These are phyloP conservation scores for Phytomonas serpens DNA, from an alignment of 208 protist genomes.

Conservation along the genomic window DNA sequence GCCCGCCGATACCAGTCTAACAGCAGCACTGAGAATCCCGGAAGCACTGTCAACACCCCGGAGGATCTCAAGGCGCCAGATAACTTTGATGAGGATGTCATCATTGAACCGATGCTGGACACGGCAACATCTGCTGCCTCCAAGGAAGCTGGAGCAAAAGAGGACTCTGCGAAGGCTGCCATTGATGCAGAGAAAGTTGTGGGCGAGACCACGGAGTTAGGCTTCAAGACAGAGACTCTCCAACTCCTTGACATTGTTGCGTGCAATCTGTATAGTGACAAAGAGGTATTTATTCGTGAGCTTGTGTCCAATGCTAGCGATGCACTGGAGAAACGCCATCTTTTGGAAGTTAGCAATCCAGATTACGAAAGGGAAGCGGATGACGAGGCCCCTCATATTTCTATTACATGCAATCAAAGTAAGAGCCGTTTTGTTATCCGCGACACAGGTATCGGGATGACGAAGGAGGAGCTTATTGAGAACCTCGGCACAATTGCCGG, in stretches of 20 bases:
- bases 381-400: constrained; percentile 77
- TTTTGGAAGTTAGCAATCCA: constrained; percentile 80
- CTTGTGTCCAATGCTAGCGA: constrained; percentile 97
- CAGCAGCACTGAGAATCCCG: constrained; percentile 15
- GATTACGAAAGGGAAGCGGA: constrained; percentile 67
- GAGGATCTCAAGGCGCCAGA: constrained; percentile 7
- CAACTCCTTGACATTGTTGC: constrained; percentile 98
- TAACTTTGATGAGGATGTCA: constrained; percentile 79
- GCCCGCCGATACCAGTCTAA: neutral
- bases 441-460: constrained; percentile 97
- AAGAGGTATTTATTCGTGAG: constrained; percentile 98
- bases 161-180: constrained; percentile 14
- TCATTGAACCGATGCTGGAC: constrained; percentile 64
- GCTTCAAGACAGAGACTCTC: constrained; percentile 97
- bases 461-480: constrained; percentile 90
- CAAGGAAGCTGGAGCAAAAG: constrained; percentile 3
- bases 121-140: constrained; percentile 5
- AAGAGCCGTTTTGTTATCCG: constrained; percentile 88
- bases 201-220: constrained; percentile 76
- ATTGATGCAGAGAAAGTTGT: constrained; percentile 51
- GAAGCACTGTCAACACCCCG: neutral
- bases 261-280: constrained; percentile 96
- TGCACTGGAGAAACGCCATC: constrained; percentile 94
- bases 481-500: constrained; percentile 95
- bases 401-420: constrained; percentile 88